These are phyloP conservation scores for Aspergillus pseudoviridinutans DNA, from an alignment of 2,329 filamentous ascomycete genomes.

Conservation along the genomic window DNA sequence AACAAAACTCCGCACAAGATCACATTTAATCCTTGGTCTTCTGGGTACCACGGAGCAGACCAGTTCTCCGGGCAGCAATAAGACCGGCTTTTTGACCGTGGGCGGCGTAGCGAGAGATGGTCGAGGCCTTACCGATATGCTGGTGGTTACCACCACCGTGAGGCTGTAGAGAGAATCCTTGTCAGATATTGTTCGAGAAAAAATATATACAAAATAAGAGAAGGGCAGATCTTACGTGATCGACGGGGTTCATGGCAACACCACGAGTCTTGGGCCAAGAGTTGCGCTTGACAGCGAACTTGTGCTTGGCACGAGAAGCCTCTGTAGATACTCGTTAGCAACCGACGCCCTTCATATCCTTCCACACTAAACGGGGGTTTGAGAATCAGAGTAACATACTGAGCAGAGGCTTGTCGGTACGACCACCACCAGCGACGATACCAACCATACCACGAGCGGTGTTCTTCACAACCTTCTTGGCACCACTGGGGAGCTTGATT, in stretches of 20 bases:
- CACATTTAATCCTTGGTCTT: slow-evolving; percentile 94
- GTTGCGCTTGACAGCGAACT: slow-evolving; percentile 99
- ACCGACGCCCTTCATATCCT: background rate
- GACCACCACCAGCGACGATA: slow-evolving; percentile 98
- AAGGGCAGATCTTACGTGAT: slow-evolving; percentile 63
- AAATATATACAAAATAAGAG: background rate
- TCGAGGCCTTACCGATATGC: slow-evolving; percentile 99
- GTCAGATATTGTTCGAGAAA: slow-evolving; percentile 16
- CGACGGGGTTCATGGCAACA: slow-evolving; percentile 99
- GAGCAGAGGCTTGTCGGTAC: slow-evolving; percentile 98
- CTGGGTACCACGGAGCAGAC: slow-evolving; percentile 99
- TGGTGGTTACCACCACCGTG: slow-evolving; percentile 99
- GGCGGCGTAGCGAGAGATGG: slow-evolving; percentile 95
- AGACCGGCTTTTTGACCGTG: slow-evolving; percentile 99
- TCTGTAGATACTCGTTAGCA: slow-evolving; percentile 57
- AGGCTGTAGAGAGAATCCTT: slow-evolving; percentile 46
- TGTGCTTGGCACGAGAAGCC: slow-evolving; percentile 99
- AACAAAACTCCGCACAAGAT: slow-evolving; percentile 57
- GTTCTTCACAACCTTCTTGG: slow-evolving; percentile 98
- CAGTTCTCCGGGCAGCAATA: slow-evolving; percentile 98
- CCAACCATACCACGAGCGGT: slow-evolving; percentile 95
- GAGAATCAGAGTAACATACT: slow-evolving; percentile 52
- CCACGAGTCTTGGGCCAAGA: slow-evolving; percentile 99
- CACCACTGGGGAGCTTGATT: slow-evolving; percentile 97
- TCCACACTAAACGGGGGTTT: background rate